Conservation (phyloP, 129 eudicot genomes). For the Helichrysum umbraculigerum region DNA sequence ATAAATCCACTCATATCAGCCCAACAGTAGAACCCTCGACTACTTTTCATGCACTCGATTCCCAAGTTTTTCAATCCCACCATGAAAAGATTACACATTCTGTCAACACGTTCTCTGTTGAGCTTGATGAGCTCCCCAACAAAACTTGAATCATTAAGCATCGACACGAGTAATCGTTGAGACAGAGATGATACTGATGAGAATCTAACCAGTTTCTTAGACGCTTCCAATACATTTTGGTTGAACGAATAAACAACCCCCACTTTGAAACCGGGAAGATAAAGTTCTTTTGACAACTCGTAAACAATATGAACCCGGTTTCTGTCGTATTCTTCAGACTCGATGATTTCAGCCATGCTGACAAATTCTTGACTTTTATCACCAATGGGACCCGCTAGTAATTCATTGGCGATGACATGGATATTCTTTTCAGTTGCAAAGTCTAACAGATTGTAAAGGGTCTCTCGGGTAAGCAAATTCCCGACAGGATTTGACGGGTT, state of each 20-base stretch:
- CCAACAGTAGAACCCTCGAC: conserved; percentile 81
- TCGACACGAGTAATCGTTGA: conserved; percentile 55
- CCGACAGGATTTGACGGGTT: conserved; percentile 89
- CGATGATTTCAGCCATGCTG: conserved; percentile 74
- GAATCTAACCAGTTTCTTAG: conserved; percentile 64
- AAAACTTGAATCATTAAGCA: conserved; percentile 68
- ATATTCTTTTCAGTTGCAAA: conserved; percentile 86
- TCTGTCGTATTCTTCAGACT: conserved; percentile 54
- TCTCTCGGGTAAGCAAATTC: conserved; percentile 50
- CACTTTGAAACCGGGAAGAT: conserved; percentile 53
- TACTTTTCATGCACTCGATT: conserved; percentile 56
- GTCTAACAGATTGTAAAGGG: conserved; percentile 65
- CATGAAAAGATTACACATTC: conserved; percentile 43
- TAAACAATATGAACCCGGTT: conserved; percentile 69
- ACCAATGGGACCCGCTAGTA: conserved; percentile 49
- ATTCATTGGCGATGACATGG: conserved; percentile 69
- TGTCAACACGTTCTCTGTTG: conserved; percentile 50
- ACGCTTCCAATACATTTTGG: conserved; percentile 53
- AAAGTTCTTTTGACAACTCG: conserved; percentile 62
- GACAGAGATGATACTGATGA: conserved; percentile 65
- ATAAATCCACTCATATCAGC: conserved; percentile 83
- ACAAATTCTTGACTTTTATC: conserved; percentile 56
- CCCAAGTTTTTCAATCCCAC: conserved; percentile 66
- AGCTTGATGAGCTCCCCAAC: conserved; percentile 38
- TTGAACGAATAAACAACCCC: conserved; percentile 70